These are phyloP conservation scores for Rosa hybrid DNA, from an alignment of 331 rosid genomes.

Conservation along the genomic window DNA sequence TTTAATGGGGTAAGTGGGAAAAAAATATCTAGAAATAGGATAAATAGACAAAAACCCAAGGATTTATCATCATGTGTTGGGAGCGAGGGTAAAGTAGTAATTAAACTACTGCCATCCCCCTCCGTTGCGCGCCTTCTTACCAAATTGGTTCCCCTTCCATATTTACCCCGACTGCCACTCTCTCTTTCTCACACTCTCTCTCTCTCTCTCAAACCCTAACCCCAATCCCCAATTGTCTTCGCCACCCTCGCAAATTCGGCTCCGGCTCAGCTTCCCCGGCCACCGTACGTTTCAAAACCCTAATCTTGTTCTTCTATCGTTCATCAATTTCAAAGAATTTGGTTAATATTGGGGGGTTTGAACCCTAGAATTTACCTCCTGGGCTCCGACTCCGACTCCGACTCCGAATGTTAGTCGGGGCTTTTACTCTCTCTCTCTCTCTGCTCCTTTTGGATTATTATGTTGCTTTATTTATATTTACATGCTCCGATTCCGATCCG, in stretches of 20 bases:
- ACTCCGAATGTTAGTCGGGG: constrained; percentile 26
- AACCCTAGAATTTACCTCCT: constrained; percentile 12
- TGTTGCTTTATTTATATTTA: neutral
- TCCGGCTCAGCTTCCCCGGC: constrained; percentile 11
- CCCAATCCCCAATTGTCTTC: constrained; percentile 14
- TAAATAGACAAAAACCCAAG: too few relatives aligned
- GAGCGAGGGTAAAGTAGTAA: constrained; percentile 9
- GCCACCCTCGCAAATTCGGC: neutral
- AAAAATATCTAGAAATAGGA: too few relatives aligned
- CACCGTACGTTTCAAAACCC: constrained; percentile 39
- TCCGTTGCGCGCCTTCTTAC: constrained; percentile 19
- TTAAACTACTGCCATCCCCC: neutral
- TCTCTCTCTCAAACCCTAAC: constrained; percentile 9
- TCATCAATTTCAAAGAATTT: neutral
- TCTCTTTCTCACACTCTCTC: neutral
- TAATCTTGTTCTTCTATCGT: neutral
- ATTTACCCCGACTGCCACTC: constrained; percentile 9
- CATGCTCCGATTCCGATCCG: constrained; percentile 36
- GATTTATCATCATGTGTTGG: neutral
- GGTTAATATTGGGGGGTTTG: constrained; percentile 2
- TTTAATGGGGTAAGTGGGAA: too few relatives aligned
- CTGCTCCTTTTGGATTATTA: constrained; percentile 4
- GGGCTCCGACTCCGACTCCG: constrained; percentile 35
- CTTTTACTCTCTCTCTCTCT: neutral
- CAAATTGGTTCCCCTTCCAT: constrained; percentile 11